phyloP scores from a whole-genome alignment of 169 alveolate species.

The Babesia gibsoni region DNA sequence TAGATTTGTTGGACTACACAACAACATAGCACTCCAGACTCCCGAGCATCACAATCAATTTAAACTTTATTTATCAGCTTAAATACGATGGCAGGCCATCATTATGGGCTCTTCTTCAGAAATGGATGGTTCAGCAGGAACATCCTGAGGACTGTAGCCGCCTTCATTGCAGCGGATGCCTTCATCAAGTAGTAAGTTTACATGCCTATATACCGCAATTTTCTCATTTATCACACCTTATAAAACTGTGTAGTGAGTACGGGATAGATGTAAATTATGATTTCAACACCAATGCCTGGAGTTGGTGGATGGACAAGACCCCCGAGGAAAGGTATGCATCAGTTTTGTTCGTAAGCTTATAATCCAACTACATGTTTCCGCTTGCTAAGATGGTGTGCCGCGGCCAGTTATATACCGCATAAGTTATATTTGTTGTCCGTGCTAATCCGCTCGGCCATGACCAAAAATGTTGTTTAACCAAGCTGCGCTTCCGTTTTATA shows the following conservation, averaged over 20 bases:
- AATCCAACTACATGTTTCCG: too few species aligned
- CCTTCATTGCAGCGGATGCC: conserved; percentile 50
- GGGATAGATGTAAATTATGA: conserved; percentile 41
- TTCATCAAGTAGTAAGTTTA: conserved; percentile 50
- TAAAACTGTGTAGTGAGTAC: conserved; percentile 30
- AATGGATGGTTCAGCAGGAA: conserved; percentile 61
- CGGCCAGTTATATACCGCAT: too few species aligned
- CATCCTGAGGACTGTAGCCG: conserved; percentile 26
- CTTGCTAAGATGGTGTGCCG: too few species aligned
- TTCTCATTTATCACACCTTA: neutral
- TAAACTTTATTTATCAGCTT: neutral
- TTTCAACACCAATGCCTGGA: conserved; percentile 47
- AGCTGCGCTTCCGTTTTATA: too few species aligned
- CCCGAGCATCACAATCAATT: neutral
- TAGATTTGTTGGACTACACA: too few species aligned
- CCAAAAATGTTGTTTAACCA: too few species aligned
- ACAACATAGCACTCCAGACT: too few species aligned
- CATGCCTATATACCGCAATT: neutral
- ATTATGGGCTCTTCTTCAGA: conserved; percentile 49
- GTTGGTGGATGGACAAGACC: conserved; percentile 57
- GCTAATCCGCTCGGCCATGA: too few species aligned
- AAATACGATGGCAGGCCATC: conserved; percentile 40
- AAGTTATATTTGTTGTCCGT: too few species aligned
- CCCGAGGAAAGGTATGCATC: conserved; percentile 27
- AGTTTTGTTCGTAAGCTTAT: neutral